Evolutionary conservation across 2,329 filamentous ascomycete genomes (phyloP), one percentile per base, ranked within the genome.

Genomic region (Aspergillus novofumigatus): DNA sequence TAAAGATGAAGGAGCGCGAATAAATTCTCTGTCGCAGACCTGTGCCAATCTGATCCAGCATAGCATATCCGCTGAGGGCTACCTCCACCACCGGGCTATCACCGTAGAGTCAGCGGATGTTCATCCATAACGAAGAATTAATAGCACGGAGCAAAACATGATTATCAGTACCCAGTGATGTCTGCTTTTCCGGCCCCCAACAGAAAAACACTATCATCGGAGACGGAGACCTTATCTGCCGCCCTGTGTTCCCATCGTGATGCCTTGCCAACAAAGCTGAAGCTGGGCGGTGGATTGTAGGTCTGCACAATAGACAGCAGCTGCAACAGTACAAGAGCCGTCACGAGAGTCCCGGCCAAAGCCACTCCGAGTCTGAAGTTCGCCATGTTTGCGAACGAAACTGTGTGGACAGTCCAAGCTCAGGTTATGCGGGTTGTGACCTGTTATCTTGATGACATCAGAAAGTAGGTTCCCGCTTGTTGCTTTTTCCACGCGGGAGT

Each of bases 41-140:
- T 2, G 86, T 87, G 49, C 93, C 93, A 29, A 88, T 77, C 76
- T 97, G 93, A 45, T 84, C 83, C n/a, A 87, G 79, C 72, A 92
- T 89, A 32, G 93, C 93, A 78, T 97, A 97, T 59, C 92, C 92
- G 81, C 93, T 94, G 70, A 97, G 83, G 67, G 91, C 92, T 69
- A 97, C 84, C 73, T 97, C 91, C 23, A 95, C 92, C 11, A 95
- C 91, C 0, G 92, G 91, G 2, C 90, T 85, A 50, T 21, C 8
- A 26, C 14, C 11, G 29, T 38, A 23, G 14, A 47, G 29, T 17
- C 35, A 44, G 38, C 14, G 44, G 5, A 17, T 54, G 38, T 41
- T 28, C 25, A 20, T 7, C 11, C 23, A 23, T 25, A 25, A 25
- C 49, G 23, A 23, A 25, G n/a, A 11, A 21, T 49, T 5, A 21